A percentile compares a stretch with the other conserved stretches of the same genome.
Evolutionary conservation across 179 eudicot species (phyloP).

Genomic region (Silene vulgaris): DNA sequence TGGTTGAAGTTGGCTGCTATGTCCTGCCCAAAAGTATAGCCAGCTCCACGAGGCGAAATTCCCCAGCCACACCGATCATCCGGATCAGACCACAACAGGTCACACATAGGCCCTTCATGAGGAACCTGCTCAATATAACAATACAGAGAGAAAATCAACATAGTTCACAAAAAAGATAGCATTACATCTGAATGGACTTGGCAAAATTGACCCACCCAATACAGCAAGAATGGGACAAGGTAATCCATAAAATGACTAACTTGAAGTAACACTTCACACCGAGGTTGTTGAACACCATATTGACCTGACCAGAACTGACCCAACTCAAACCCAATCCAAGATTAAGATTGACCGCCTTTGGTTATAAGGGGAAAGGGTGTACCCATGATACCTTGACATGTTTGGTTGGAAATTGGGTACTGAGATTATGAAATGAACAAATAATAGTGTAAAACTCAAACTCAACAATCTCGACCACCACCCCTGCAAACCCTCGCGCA

Average conservation of each 20-base stretch:
- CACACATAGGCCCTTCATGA: constrained; percentile 97
- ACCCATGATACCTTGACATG: no score
- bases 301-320: neutral
- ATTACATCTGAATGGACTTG: neutral
- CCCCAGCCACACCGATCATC: constrained; percentile 98
- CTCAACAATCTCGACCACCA: no score
- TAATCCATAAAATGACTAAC: neutral
- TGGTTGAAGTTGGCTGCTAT: constrained; percentile 75
- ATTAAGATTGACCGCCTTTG: no score
- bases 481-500: no score
- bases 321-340: no score
- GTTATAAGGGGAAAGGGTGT: no score
- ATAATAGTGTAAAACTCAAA: no score
- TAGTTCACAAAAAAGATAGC: neutral
- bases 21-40: constrained; percentile 90
- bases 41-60: constrained; percentile 91
- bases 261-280: neutral
- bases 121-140: constrained; percentile 50
- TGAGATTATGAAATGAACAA: no score
- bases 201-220: neutral
- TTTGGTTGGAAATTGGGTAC: no score
- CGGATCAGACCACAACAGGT: constrained; percentile 91
- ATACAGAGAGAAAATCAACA: neutral
- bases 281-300: neutral
- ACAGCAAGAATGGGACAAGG: neutral